Evolutionary conservation across 345 rosid genomes (phyloP), one percentile per base, ranked within the genome.

Genomic region (Aquilaria malaccensis): DNA sequence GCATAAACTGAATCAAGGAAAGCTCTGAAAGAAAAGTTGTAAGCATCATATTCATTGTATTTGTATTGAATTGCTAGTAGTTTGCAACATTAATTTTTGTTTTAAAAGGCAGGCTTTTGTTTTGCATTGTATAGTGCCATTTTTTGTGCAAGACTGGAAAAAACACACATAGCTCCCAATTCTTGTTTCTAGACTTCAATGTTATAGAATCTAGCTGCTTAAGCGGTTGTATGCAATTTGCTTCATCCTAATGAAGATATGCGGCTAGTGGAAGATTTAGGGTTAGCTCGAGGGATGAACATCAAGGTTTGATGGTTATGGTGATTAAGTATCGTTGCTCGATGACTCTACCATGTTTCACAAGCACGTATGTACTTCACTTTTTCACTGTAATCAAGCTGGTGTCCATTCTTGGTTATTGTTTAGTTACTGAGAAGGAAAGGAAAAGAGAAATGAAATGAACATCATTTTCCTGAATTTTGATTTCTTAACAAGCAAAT

Each of bases 261-360:
- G 69, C 51, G 58, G 52, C 41, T 41, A 47, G 31, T 54, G 72
- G 65, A 77, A 71, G 80, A 85, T 80, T 77, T 73, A 62, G 55
- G 32, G 10, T 55, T 2, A 3, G 31, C 45, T 50, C 43, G 6
- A 37, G 43, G 43, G 10, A 4, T 33, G 56, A 61, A 43, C 82
- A 69, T 59, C 66, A 67, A 70, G 75, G 66, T 57, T 74, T 70
- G 64, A 61, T 73, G 86, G 43, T 76, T 70, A 79, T 81, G 95
- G 71, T 64, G 66, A 63, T 70, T 75, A 65, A 62, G 68, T 55
- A 76, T 74, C 56, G 53, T 61, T 2, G 69, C 98, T 95, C 73
- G 99, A 95, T 66, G 99, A 95, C 88, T 95, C 99, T 72, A 98
- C 99, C 64, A 95, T 95, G 99, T 91, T 95, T 69, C 91, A 97